Percentiles rank a stretch among this genome's conserved stretches.
These are phyloP conservation scores for Capsaspora owczarzaki DNA, from an alignment of 78 protist genomes.

Conservation along the genomic window DNA sequence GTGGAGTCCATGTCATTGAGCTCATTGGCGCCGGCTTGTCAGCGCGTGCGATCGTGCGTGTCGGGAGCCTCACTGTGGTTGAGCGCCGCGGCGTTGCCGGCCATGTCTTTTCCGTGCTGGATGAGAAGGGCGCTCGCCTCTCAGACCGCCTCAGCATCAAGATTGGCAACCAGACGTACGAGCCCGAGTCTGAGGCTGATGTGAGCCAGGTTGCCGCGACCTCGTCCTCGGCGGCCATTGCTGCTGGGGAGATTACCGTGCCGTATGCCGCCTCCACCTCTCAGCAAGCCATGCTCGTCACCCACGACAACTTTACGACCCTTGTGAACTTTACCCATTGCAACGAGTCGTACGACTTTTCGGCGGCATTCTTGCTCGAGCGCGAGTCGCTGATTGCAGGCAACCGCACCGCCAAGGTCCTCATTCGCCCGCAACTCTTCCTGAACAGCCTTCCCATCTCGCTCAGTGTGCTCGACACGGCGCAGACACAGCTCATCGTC, in stretches of 20 bases:
- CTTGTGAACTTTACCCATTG: background rate
- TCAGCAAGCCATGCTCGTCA: background rate
- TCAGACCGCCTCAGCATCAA: too few species aligned
- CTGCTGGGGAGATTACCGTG: background rate
- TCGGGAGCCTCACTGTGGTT: background rate
- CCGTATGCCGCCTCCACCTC: background rate
- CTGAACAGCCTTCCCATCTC: background rate
- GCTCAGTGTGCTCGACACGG: background rate
- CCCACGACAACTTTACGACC: background rate
- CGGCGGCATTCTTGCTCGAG: background rate
- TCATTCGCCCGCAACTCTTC: background rate
- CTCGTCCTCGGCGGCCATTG: background rate
- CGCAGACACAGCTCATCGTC: background rate
- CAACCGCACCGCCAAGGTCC: background rate
- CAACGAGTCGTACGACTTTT: background rate
- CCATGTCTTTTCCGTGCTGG: background rate
- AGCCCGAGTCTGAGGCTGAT: too few species aligned
- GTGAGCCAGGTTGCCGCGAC: background rate
- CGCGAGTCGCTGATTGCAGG: background rate
- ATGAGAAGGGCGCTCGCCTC: background rate
- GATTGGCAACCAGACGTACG: too few species aligned
- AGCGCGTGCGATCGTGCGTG: background rate
- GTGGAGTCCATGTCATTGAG: background rate
- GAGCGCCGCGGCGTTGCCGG: background rate
- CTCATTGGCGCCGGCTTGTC: background rate